Evolutionary conservation across 495 filamentous ascomycete species (phyloP), one percentile per base, ranked within the genome.

Genomic region (Penicillium daleae): DNA sequence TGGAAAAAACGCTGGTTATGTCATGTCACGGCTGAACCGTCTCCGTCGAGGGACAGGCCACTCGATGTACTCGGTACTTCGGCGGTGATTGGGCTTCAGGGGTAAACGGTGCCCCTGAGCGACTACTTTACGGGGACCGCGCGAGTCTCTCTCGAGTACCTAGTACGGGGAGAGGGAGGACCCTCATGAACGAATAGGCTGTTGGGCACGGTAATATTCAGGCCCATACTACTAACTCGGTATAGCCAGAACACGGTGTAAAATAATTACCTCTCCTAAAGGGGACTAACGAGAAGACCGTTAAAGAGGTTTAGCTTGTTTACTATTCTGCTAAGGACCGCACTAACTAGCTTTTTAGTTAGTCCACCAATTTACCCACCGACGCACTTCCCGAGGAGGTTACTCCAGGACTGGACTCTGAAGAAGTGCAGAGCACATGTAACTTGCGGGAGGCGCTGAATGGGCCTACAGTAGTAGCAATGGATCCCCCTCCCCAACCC

Each of bases 1-100:
- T 27, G 37, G 57, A 63, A 66, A 64, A 56, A 48, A 44, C 10
- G 56, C 39, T 37, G 44, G 56, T 66, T 59, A 63, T 61, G 64
- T 66, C 64, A 64, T 61, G 62, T 60, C 60, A 54, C 57, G 60
- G 49, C 49, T n/a, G 49, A 32, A 32, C 49, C 10, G 13, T 27
- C 21, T 51, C 48, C 48, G 12, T 8, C 8, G 35, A 31, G 7
- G 27, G 19, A 22, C 22, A 35, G 21, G 32, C 29, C 29, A 29
- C 21, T 42, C 35, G 22, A 54, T 12, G 51, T 54, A 54, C 51
- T 37, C 31, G 31, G 51, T 54, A 54, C 51, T 54, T 54, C 7
- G 32, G 21, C 1, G 29, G 10, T 27, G 21, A 22, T 17, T 32
- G 21, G 31, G 29, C 51, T 54, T 54, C 51, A 54, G 51, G 51